These are phyloP conservation scores for Cytospora piceicola DNA, from an alignment of 2,329 filamentous ascomycete genomes.

Conservation along the genomic window DNA sequence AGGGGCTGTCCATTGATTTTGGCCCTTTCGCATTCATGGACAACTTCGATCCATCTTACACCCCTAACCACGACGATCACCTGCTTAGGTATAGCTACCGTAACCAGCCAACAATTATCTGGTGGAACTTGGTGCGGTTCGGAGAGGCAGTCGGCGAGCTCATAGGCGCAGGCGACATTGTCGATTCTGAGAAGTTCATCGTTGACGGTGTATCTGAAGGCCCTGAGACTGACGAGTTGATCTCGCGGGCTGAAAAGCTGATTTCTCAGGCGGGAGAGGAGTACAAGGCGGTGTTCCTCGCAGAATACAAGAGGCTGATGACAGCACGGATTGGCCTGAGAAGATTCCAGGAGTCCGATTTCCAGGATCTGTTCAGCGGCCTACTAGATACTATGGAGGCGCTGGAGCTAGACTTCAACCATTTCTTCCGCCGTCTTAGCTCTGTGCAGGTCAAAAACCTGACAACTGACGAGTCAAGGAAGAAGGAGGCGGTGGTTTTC, in stretches of 20 bases:
- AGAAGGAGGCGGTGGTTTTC: conserved; percentile 70
- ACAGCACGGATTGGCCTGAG: conserved; percentile 76
- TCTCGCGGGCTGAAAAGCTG: conserved; percentile 79
- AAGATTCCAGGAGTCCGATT: conserved; percentile 71
- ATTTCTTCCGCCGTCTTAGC: conserved; percentile 85
- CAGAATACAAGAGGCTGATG: conserved; percentile 91
- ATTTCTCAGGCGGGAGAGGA: conserved; percentile 84
- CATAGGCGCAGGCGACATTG: conserved; percentile 73
- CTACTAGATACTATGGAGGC: conserved; percentile 80
- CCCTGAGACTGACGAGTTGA: conserved; percentile 65
- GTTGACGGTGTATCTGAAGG: conserved; percentile 71
- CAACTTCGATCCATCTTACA: conserved; percentile 92
- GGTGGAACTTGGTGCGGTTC: conserved; percentile 96
- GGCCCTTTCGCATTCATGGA: conserved; percentile 98
- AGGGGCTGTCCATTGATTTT: conserved; percentile 89
- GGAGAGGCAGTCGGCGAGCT: conserved; percentile 89
- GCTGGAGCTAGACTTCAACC: conserved; percentile 88
- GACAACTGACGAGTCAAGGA: conserved; percentile 65
- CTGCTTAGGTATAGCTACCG: conserved; percentile 87
- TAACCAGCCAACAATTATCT: conserved; percentile 94
- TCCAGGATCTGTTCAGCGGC: conserved; percentile 79
- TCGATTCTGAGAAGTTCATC: conserved; percentile 74
- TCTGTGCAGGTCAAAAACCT: conserved; percentile 65
- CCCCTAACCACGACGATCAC: conserved; percentile 94
- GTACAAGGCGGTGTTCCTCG: conserved; percentile 83